Conservation (phyloP, 2,329 filamentous ascomycete genomes). For the Pestalotiopsis sp. region DNA sequence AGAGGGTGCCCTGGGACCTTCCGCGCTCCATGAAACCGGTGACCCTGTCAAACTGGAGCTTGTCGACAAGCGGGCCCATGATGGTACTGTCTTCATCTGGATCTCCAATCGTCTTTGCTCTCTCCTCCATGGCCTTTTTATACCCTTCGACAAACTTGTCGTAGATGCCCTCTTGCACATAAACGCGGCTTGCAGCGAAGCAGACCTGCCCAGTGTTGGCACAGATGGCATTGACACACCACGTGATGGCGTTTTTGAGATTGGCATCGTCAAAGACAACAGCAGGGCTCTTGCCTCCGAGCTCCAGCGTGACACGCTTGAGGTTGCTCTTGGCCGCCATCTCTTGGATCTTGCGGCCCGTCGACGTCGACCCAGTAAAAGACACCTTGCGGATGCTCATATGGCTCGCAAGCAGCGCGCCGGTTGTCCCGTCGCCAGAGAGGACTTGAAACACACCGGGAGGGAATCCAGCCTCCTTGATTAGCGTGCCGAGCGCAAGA, state of each 20-base stretch:
- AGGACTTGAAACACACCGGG: conserved; percentile 39
- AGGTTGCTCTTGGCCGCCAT: conserved; percentile 61
- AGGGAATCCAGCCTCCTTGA: conserved; percentile 38
- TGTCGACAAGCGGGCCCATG: conserved; percentile 57
- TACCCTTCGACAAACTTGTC: conserved; percentile 59
- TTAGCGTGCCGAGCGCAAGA: conserved; percentile 28
- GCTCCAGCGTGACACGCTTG: conserved; percentile 73
- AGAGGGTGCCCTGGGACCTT: background rate
- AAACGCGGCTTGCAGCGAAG: conserved; percentile 71
- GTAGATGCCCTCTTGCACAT: conserved; percentile 63
- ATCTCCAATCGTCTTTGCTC: conserved; percentile 58
- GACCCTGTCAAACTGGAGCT: conserved; percentile 46
- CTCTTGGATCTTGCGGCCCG: conserved; percentile 64
- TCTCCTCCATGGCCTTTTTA: conserved; percentile 57
- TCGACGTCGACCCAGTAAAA: conserved; percentile 70
- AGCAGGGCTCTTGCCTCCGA: conserved; percentile 68
- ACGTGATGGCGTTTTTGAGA: conserved; percentile 56
- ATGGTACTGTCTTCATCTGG: conserved; percentile 58
- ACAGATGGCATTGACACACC: conserved; percentile 51
- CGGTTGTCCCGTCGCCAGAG: conserved; percentile 38
- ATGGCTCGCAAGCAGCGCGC: conserved; percentile 25
- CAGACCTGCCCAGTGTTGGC: conserved; percentile 75
- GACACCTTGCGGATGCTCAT: conserved; percentile 60
- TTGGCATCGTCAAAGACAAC: conserved; percentile 66
- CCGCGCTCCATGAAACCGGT: conserved; percentile 14